These are phyloP conservation scores for Pseudogymnoascus sp. DNA, from an alignment of 2,329 filamentous ascomycete species.

Conservation along the genomic window DNA sequence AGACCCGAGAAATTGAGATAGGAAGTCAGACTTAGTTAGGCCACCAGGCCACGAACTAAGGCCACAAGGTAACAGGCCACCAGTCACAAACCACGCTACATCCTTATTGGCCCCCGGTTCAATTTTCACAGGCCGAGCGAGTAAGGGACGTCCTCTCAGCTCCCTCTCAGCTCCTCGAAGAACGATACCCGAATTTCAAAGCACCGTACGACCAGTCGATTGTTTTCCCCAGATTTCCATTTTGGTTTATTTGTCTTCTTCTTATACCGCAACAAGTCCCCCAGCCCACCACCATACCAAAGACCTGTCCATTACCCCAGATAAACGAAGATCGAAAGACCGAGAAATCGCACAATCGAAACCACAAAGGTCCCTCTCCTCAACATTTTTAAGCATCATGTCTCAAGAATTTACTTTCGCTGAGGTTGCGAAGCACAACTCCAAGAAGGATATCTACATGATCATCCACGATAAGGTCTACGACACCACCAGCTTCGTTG, in stretches of 20 bases:
- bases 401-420: conserved; percentile 61
- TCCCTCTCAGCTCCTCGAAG: background rate
- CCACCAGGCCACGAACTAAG: background rate
- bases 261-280: background rate
- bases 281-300: background rate
- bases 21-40: background rate
- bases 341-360: background rate
- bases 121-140: conserved; percentile 6
- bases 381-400: conserved; percentile 32
- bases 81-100: background rate
- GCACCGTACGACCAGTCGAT: conserved; percentile 6
- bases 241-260: conserved; percentile 7
- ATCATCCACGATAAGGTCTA: conserved; percentile 97
- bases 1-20: background rate
- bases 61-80: background rate
- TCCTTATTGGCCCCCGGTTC: background rate
- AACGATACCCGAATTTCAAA: conserved; percentile 5
- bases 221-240: conserved; percentile 7
- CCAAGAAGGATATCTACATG: conserved; percentile 88
- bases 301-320: background rate
- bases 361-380: background rate
- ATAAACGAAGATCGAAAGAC: background rate
- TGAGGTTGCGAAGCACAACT: conserved; percentile 77
- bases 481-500: conserved; percentile 78
- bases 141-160: background rate